Percentiles rank a stretch among this genome's conserved stretches.
Conservation (phyloP, 2,329 filamentous ascomycete genomes). For the Lachnellula cervina region DNA sequence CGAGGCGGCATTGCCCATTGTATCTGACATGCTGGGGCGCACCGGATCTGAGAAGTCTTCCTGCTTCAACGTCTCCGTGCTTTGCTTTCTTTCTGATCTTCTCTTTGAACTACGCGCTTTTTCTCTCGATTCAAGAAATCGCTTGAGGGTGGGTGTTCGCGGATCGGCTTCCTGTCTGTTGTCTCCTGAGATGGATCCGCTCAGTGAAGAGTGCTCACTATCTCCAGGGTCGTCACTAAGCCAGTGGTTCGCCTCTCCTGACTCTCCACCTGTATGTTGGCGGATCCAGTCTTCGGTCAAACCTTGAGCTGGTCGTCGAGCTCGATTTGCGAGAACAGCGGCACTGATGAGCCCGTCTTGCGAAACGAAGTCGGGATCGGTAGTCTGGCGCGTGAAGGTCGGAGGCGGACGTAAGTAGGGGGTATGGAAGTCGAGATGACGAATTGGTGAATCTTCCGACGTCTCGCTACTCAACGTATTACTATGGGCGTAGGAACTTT, state of each 20-base stretch:
- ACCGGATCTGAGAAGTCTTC: slow-evolving; percentile 25
- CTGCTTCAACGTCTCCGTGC: slow-evolving; percentile 29
- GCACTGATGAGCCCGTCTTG: slow-evolving; percentile 37
- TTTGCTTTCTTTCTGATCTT: slow-evolving; percentile 32
- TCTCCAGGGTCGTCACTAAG: slow-evolving; percentile 71
- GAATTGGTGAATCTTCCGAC: slow-evolving; percentile 57
- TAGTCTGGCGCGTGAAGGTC: slow-evolving; percentile 32
- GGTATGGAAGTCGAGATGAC: slow-evolving; percentile 57
- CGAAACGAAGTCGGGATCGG: slow-evolving; percentile 35
- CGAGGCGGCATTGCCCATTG: slow-evolving; percentile 16
- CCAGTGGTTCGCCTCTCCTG: slow-evolving; percentile 72
- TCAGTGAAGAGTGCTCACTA: slow-evolving; percentile 72
- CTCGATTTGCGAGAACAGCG: slow-evolving; percentile 59
- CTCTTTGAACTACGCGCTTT: slow-evolving; percentile 18
- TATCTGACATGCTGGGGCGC: slow-evolving; percentile 20
- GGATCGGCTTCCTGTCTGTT: slow-evolving; percentile 40
- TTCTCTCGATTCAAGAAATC: slow-evolving; percentile 23
- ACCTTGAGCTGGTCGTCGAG: slow-evolving; percentile 53
- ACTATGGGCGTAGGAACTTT: slow-evolving; percentile 32
- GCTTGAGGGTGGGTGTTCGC: slow-evolving; percentile 31
- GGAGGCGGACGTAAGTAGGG: slow-evolving; percentile 57
- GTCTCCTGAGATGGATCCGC: slow-evolving; percentile 54
- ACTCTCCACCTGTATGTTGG: slow-evolving; percentile 68
- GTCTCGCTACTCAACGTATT: slow-evolving; percentile 53
- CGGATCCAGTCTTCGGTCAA: slow-evolving; percentile 84